Conservation (phyloP, 805 yeast species). For the Metschnikowia bowlesiae region DNA sequence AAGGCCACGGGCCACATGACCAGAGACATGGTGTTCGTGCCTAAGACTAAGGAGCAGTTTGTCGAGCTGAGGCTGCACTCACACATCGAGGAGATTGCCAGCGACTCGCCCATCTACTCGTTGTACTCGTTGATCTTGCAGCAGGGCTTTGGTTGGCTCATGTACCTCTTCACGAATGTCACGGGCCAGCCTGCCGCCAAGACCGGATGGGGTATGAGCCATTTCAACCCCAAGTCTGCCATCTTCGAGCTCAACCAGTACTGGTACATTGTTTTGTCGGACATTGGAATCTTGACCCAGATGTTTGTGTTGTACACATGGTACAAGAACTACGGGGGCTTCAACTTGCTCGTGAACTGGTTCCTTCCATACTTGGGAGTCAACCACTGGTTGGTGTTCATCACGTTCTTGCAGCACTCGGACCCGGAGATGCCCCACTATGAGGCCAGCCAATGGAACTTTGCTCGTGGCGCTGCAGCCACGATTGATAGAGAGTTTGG, state of each 20-base stretch:
- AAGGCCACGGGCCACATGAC: constrained; percentile 82
- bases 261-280: constrained; percentile 67
- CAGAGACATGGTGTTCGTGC: constrained; percentile 83
- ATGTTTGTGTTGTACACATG: constrained; percentile 52
- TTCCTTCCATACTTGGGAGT: constrained; percentile 72
- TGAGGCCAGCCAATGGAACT: constrained; percentile 70
- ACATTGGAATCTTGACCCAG: constrained; percentile 62
- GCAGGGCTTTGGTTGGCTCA: constrained; percentile 76
- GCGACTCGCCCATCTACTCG: constrained; percentile 71
- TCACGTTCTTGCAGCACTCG: constrained; percentile 81
- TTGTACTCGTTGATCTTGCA: constrained; percentile 54
- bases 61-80: constrained; percentile 33
- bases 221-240: constrained; percentile 70
- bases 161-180: constrained; percentile 62
- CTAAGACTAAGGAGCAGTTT: constrained; percentile 60
- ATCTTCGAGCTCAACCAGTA: constrained; percentile 70
- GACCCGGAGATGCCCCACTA: constrained; percentile 79
- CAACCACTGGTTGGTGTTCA: constrained; percentile 87
- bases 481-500: constrained; percentile 84
- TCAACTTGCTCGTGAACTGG: constrained; percentile 64
- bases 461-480: constrained; percentile 87
- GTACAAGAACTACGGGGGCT: constrained; percentile 58
- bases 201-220: constrained; percentile 50
- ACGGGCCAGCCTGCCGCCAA: constrained; percentile 64
- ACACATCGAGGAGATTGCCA: constrained; percentile 52